Evolutionary conservation across 2,329 filamentous ascomycete genomes (phyloP), one percentile per base, ranked within the genome.

Genomic region (Trichophyton equinum): DNA sequence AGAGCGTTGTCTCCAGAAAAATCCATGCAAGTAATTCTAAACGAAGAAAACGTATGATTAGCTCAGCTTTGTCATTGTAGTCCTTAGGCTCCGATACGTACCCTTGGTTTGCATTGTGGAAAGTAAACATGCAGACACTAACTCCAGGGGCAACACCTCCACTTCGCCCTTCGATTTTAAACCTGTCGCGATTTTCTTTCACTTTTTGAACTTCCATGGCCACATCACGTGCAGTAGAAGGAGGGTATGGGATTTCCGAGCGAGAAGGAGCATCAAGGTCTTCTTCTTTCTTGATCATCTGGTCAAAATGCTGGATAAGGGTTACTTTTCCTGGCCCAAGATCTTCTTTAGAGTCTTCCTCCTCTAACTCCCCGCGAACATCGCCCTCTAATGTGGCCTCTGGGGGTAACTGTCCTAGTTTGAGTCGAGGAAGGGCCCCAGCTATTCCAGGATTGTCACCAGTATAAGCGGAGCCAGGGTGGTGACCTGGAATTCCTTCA

Each of bases 111-210:
- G 89, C 95, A 73, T 99, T 99, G 78, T 99, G 94, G 70, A 97
- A 96, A 0, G 94, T 99, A 72, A 95, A 96, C 88, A 97, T 97
- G 78, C 89, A 94, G 25, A 95, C 86, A 68, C 91, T 95, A 62
- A 96, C 81, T 27, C 86, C 85, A 60, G 90, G 84, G 13, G 91
- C 90, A 58, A 91, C 82, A 7, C 91, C 92, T 15, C 90, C 89
- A 11, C 88, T 92, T 38, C 88, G 84, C 20, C 86, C 84, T 62
- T 95, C 89, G 61, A 97, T 92, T 70, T 85, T 87, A 72, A 96
- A 95, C 18, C 92, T 83, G 69, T 97, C 92, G 22, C 94, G 85
- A 69, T 95, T 89, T 73, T 99, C 94, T 65, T 90, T 89, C 8
- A 97, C 85, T 71, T 92, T 94, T 69, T 94, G 89, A 68, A 97